A percentile compares a stretch with the other conserved stretches of the same genome.
phyloP scores from a whole-genome alignment of 441 rosid species.

The Populus trichocarpa region DNA sequence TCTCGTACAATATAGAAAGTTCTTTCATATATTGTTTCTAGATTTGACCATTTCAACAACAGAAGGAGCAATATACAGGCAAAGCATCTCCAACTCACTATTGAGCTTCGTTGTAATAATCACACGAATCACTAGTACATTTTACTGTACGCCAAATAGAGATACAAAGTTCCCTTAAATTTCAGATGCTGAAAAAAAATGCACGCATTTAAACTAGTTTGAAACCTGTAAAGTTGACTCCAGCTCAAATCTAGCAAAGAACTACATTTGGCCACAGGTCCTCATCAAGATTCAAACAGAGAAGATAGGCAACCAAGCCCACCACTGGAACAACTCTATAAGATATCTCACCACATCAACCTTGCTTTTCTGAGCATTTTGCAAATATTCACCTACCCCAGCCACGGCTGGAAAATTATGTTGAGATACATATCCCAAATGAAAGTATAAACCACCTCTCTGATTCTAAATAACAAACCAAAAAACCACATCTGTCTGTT shows the following conservation, averaged over 20 bases:
- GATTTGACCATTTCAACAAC: too few relatives aligned
- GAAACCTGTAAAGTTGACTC: not conserved
- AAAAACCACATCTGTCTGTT: slow-evolving; percentile 62
- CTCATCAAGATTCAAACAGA: slow-evolving; percentile 53
- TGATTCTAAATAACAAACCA: slow-evolving; percentile 60
- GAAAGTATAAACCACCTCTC: slow-evolving; percentile 92
- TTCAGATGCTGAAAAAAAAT: not conserved
- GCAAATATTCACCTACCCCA: slow-evolving; percentile 73
- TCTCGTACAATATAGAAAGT: too few relatives aligned
- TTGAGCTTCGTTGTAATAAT: too few relatives aligned
- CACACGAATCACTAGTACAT: too few relatives aligned
- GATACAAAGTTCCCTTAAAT: too few relatives aligned
- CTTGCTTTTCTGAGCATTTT: slow-evolving; percentile 52
- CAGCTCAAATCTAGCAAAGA: not conserved
- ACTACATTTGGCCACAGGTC: slow-evolving; percentile 24
- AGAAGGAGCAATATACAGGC: too few relatives aligned
- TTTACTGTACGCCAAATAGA: too few relatives aligned
- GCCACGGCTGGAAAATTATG: slow-evolving; percentile 86
- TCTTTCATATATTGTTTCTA: too few relatives aligned
- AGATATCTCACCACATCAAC: slow-evolving; percentile 49
- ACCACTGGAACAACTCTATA: slow-evolving; percentile 72
- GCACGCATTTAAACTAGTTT: not conserved
- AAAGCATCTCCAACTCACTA: too few relatives aligned
- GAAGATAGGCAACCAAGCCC: slow-evolving; percentile 69
- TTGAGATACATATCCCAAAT: slow-evolving; percentile 81